phyloP scores from a whole-genome alignment of 2,329 filamentous ascomycete species.

The Trematosphaeria pertusa region DNA sequence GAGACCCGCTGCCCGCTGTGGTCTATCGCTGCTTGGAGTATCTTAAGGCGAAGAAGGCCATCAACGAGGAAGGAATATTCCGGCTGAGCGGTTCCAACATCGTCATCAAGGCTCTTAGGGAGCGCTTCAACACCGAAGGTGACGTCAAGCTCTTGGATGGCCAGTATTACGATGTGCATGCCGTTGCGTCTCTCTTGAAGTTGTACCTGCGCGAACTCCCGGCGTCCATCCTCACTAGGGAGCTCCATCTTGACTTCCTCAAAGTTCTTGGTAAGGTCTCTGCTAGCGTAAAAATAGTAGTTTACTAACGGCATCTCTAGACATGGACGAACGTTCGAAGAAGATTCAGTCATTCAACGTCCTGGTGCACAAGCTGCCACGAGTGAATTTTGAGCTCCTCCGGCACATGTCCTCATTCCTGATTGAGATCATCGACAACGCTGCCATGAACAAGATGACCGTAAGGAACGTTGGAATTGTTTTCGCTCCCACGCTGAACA shows the following conservation, averaged over 20 bases:
- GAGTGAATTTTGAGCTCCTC: conserved; percentile 80
- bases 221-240: conserved; percentile 86
- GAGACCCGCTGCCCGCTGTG: conserved; percentile 83
- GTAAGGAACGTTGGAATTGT: conserved; percentile 96
- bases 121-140: conserved; percentile 91
- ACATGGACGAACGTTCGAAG: conserved; percentile 75
- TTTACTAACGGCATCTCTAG: conserved; percentile 50
- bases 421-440: conserved; percentile 89
- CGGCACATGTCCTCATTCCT: conserved; percentile 87
- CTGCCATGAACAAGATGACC: conserved; percentile 95
- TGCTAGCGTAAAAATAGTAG: neutral
- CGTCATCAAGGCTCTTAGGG: conserved; percentile 87
- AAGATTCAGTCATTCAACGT: conserved; percentile 79
- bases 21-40: conserved; percentile 97
- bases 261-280: conserved; percentile 68
- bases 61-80: conserved; percentile 93
- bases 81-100: conserved; percentile 95
- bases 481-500: conserved; percentile 96
- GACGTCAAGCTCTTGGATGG: conserved; percentile 89
- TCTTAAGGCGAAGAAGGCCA: conserved; percentile 80
- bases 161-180: conserved; percentile 93
- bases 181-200: conserved; percentile 92
- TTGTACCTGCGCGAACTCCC: conserved; percentile 92
- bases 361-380: conserved; percentile 80
- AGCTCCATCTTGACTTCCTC: conserved; percentile 88